A percentile compares a stretch with the other conserved stretches of the same genome.
Evolutionary conservation across 371 early-diverging fungal species (phyloP).

Genomic region (Chytridium lagenaria): DNA sequence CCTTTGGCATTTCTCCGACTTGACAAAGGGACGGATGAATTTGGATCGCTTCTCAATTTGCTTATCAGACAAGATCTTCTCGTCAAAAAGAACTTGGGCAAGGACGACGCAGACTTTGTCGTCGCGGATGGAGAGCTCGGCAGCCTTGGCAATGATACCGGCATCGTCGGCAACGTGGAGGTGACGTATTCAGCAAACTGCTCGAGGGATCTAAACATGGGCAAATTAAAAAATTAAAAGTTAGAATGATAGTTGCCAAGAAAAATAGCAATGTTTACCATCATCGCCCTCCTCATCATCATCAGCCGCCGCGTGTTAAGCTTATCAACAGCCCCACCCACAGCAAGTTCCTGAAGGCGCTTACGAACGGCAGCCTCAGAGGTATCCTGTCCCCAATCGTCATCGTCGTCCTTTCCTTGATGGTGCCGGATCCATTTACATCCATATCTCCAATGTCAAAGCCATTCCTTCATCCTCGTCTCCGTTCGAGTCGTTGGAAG

Average conservation of each 20-base stretch:
- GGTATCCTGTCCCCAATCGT: slow-evolving; percentile 85
- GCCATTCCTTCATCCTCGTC: slow-evolving; percentile 55
- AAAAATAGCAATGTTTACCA: background rate
- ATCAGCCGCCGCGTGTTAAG: slow-evolving; percentile 62
- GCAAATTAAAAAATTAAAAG: slow-evolving; percentile 12
- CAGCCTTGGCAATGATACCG: slow-evolving; percentile 78
- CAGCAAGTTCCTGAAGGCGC: slow-evolving; percentile 73
- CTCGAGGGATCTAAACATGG: slow-evolving; percentile 40
- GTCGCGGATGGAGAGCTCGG: slow-evolving; percentile 75
- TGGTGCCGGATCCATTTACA: slow-evolving; percentile 36
- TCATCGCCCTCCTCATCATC: slow-evolving; percentile 61
- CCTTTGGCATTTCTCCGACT: slow-evolving; percentile 84
- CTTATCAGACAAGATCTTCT: slow-evolving; percentile 43
- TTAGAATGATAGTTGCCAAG: slow-evolving; percentile 51
- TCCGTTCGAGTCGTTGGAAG: slow-evolving; percentile 51
- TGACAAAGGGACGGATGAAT: slow-evolving; percentile 73
- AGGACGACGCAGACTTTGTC: slow-evolving; percentile 60
- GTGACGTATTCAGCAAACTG: slow-evolving; percentile 49
- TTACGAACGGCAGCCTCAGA: slow-evolving; percentile 90
- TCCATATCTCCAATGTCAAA: background rate
- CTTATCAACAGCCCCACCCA: slow-evolving; percentile 38
- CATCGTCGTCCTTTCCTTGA: slow-evolving; percentile 68
- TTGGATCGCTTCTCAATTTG: slow-evolving; percentile 59
- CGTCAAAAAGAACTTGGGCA: slow-evolving; percentile 49
- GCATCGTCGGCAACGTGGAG: slow-evolving; percentile 57